phyloP scores from a whole-genome alignment of 2,329 filamentous ascomycete genomes.

The Aspergillus eucalypticola region DNA sequence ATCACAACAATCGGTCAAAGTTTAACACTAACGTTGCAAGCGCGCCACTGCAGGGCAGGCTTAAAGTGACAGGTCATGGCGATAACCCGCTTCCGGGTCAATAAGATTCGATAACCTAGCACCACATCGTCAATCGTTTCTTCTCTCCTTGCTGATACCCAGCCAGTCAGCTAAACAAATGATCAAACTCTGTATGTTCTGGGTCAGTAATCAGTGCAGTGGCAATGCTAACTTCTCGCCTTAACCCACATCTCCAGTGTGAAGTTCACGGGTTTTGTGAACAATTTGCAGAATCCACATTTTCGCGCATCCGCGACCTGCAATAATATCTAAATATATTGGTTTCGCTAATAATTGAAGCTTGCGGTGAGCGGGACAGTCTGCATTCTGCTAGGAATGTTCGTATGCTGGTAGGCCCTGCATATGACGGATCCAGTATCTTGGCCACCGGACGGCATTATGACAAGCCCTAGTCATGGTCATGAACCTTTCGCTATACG shows the following conservation, averaged over 20 bases:
- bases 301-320: background rate
- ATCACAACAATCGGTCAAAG: background rate
- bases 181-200: background rate
- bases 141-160: background rate
- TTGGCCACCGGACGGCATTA: background rate
- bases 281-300: background rate
- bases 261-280: background rate
- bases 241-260: background rate
- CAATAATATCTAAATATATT: background rate
- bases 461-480: background rate
- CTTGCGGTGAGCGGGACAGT: background rate
- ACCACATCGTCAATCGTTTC: background rate
- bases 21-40: background rate
- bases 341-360: background rate
- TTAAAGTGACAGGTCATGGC: background rate
- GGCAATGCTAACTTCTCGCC: background rate
- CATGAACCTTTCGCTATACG: background rate
- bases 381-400: background rate
- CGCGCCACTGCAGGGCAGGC: background rate
- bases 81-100: background rate
- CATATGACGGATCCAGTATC: background rate
- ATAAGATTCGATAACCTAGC: background rate
- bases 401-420: background rate
- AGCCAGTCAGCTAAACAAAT: background rate
- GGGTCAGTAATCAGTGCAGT: background rate